Conservation (phyloP, 306 rosid species). For the Begonia peltatifolia region DNA sequence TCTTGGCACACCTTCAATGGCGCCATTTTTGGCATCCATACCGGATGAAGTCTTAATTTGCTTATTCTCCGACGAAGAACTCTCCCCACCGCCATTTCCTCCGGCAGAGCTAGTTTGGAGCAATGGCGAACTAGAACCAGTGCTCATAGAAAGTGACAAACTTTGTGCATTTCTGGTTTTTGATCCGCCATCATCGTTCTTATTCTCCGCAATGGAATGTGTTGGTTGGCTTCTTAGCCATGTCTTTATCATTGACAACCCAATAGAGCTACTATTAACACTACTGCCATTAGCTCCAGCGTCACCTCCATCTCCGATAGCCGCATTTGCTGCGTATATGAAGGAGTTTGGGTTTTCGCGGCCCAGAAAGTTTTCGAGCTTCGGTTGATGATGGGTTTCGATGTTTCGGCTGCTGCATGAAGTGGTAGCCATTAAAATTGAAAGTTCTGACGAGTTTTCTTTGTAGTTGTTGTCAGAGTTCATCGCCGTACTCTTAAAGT, state of each 20-base stretch:
- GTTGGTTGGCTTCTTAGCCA: conserved; percentile 77
- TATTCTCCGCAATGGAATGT: conserved; percentile 8
- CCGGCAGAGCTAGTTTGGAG: conserved; percentile 14
- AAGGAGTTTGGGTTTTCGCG: conserved; percentile 2
- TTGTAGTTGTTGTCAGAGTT: conserved; percentile 28
- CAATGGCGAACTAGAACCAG: conserved; percentile 35
- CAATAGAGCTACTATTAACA: conserved; percentile 28
- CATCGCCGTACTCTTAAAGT: conserved; percentile 27
- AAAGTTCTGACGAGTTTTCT: conserved; percentile 21
- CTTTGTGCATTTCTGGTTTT: conserved; percentile 22
- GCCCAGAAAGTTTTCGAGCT: conserved; percentile 87
- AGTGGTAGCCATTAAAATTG: conserved; percentile 23
- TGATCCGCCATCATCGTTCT: conserved; percentile 4
- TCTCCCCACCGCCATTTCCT: conserved; percentile 18
- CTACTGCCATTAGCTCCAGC: not conserved
- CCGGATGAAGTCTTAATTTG: conserved; percentile 5
- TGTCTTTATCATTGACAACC: conserved; percentile 78
- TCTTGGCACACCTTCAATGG: conserved; percentile 31
- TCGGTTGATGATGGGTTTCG: conserved; percentile 36
- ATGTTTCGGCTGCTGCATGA: conserved; percentile 32
- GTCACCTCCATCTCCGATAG: conserved; percentile 2
- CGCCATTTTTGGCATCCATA: conserved; percentile 17
- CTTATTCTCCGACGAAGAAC: conserved; percentile 46
- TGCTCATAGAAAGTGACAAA: conserved; percentile 75
- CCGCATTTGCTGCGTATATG: too few relatives aligned